phyloP scores from a whole-genome alignment of 2,329 filamentous ascomycete genomes.

The Trichoderma arundinaceum region DNA sequence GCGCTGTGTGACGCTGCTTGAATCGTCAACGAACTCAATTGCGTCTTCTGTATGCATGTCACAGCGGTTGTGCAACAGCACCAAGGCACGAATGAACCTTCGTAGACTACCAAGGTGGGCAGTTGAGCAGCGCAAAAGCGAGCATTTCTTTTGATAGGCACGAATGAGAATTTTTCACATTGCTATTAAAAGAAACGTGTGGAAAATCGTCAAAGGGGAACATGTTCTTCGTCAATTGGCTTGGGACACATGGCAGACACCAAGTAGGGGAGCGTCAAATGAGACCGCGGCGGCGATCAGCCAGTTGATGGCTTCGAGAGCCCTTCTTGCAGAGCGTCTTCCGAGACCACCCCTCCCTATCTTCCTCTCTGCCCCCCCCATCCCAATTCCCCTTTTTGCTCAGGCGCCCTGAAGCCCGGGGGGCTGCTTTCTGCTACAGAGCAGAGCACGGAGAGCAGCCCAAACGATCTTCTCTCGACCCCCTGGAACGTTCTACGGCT shows the following conservation, averaged over 20 bases:
- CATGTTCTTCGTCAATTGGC: conserved; percentile 28
- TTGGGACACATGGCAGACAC: conserved; percentile 23
- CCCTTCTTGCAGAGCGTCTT: conserved; percentile 16
- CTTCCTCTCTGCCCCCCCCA: neutral
- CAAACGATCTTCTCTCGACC: conserved; percentile 20
- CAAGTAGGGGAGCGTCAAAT: conserved; percentile 1
- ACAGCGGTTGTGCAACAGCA: conserved; percentile 15
- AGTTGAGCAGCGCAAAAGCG: too few species aligned
- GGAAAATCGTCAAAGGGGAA: conserved; percentile 3
- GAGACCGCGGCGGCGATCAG: conserved; percentile 1
- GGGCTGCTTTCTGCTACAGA: neutral
- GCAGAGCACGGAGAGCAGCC: conserved; percentile 4
- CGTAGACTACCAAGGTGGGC: too few species aligned
- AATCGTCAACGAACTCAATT: conserved; percentile 23
- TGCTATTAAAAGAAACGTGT: neutral
- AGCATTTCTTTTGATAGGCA: neutral
- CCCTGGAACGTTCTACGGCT: conserved; percentile 27
- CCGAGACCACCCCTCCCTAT: conserved; percentile 28
- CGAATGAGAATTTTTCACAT: neutral
- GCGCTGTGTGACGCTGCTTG: conserved; percentile 22
- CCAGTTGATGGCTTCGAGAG: conserved; percentile 21
- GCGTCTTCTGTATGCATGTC: conserved; percentile 7
- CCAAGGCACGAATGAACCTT: neutral
- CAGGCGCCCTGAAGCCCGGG: conserved; percentile 4
- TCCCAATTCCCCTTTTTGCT: conserved; percentile 18